These are phyloP conservation scores for Martiniozyma asiatica DNA, from an alignment of 1,139 yeast species.

Conservation along the genomic window DNA sequence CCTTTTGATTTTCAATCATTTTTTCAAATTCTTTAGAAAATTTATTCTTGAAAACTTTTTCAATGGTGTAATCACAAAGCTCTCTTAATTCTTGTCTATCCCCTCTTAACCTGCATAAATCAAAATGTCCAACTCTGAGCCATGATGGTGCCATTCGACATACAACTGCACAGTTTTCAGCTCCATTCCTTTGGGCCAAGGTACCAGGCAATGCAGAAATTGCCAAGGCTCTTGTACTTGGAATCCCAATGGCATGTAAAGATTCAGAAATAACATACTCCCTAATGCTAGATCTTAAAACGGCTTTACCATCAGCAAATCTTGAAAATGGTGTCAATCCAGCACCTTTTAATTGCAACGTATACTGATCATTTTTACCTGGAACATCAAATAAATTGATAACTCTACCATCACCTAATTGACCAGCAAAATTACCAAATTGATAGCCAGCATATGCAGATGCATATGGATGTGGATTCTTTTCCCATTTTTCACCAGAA, in stretches of 20 bases:
- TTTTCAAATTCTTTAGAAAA: slow-evolving; percentile 23
- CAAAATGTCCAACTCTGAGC: slow-evolving; percentile 87
- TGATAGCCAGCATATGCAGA: slow-evolving; percentile 95
- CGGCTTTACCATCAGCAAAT: slow-evolving; percentile 96
- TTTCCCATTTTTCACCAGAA: slow-evolving; percentile 34
- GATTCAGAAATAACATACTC: slow-evolving; percentile 84
- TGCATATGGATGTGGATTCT: slow-evolving; percentile 82
- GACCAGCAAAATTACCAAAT: slow-evolving; percentile 95
- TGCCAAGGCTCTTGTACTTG: slow-evolving; percentile 75
- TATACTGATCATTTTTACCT: too few relatives aligned
- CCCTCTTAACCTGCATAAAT: slow-evolving; percentile 63
- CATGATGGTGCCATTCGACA: slow-evolving; percentile 77
- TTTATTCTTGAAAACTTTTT: slow-evolving; percentile 42
- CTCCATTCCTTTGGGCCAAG: slow-evolving; percentile 56
- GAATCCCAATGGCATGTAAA: slow-evolving; percentile 69
- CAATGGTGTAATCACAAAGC: slow-evolving; percentile 63
- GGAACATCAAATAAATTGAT: slow-evolving; percentile 64
- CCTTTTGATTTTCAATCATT: slow-evolving; percentile 7
- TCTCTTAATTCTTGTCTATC: slow-evolving; percentile 50
- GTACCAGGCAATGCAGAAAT: slow-evolving; percentile 64
- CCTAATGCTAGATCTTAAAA: slow-evolving; percentile 71
- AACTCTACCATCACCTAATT: slow-evolving; percentile 92
- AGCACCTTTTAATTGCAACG: slow-evolving; percentile 80
- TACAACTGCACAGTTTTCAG: slow-evolving; percentile 79
- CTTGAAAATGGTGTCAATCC: slow-evolving; percentile 88